Evolutionary conservation across 306 rosid species (phyloP), one percentile per base, ranked within the genome.

Genomic region (Casuarina equisetifolia): DNA sequence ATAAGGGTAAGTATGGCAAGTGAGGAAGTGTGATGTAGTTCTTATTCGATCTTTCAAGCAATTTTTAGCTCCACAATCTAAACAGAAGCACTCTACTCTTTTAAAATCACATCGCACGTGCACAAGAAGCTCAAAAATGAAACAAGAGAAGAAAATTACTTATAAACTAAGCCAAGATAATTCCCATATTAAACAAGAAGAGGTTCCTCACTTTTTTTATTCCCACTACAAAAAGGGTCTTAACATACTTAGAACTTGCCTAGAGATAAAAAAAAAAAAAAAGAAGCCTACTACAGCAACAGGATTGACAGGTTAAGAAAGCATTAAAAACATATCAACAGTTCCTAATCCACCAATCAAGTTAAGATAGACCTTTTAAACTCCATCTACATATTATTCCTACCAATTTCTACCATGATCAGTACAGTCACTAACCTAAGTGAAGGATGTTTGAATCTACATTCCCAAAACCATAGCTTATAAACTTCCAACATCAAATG

Each of bases 201-300:
- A 25, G 32, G 32, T 25, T 25, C 32, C 32, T 25, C 32, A 25
- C 32, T 25, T 25, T 25, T 1, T 25, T 25, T 25, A 0, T 25
- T 25, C 32, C 32, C 32, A 25, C 32, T 25, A 25, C 32, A 25
- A 32, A 32, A 42, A 43, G 4, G 32, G 25, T 32, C 43, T 43
- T 13, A 25, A 43, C 32, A 12, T 46, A 19, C 32, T 61, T 45
- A 17, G 15, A 59, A 16, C 32, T 48, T 32, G 9, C 49, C 38
- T 39, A 50, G 46, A 46, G 39, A 63, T 63, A 38, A 19, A 10
- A 63, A 63, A 63, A n/a, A n/a, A n/a, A n/a, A n/a, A n/a, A n/a
- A n/a, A n/a, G n/a, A n/a, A 12, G 69, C 15, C 38, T 19, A 12
- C n/a, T 63, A 63, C 69, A 38, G 25, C 71, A 66, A 66, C 71